Conservation (phyloP, 805 yeast genomes). For the Myxozyma geophila region DNA sequence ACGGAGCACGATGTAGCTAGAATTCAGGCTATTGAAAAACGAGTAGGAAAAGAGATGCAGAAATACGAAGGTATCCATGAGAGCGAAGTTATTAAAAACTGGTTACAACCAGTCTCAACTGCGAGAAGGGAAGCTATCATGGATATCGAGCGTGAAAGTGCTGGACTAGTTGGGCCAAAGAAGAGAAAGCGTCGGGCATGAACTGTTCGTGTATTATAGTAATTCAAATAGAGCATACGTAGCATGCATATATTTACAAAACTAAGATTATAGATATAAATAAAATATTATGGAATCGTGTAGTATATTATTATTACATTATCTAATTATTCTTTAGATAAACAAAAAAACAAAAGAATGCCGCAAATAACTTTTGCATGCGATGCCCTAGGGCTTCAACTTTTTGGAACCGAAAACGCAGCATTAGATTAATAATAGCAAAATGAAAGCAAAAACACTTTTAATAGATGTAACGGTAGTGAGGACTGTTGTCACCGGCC, state of each 20-base stretch:
- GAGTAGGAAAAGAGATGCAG: slow-evolving; percentile 81
- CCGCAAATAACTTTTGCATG: not conserved
- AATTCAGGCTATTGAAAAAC: slow-evolving; percentile 81
- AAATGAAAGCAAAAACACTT: not conserved
- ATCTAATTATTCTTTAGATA: not conserved
- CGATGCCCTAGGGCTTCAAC: not conserved
- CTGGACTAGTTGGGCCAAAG: slow-evolving; percentile 13
- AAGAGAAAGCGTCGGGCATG: slow-evolving; percentile 4
- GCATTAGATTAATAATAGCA: not conserved
- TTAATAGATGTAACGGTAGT: slow-evolving; percentile 21
- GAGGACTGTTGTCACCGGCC: slow-evolving; percentile 28
- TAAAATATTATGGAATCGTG: not conserved
- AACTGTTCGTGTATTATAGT: slow-evolving; percentile 1
- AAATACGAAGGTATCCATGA: slow-evolving; percentile 73
- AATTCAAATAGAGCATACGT: not conserved
- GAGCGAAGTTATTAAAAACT: slow-evolving; percentile 71
- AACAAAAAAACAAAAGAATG: not conserved
- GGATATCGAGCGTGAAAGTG: slow-evolving; percentile 86
- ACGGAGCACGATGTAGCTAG: slow-evolving; percentile 84
- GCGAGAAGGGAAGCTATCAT: slow-evolving; percentile 90
- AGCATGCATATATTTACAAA: not conserved
- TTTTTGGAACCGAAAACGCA: not conserved
- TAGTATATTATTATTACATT: not conserved
- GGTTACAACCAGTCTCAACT: slow-evolving; percentile 68
- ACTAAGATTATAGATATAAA: not conserved